Conservation (phyloP, 2,329 filamentous ascomycete species). For the Phaeosphaeriaceae sp. region DNA sequence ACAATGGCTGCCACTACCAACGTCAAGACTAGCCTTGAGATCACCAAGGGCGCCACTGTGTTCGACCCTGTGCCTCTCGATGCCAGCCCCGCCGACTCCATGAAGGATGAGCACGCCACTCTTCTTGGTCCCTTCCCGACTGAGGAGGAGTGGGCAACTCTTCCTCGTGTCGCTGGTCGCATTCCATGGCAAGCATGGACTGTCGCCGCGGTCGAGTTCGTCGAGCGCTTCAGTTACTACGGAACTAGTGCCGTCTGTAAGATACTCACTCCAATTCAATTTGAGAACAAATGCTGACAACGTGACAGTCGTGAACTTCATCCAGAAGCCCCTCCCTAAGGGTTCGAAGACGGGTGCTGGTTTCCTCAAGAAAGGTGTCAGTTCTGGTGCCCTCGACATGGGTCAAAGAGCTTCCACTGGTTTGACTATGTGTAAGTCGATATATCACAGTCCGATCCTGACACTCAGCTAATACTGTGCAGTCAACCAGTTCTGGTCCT, state of each 20-base stretch:
- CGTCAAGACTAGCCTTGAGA: constrained; percentile 40
- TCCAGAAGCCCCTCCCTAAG: constrained; percentile 41
- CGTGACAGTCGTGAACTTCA: constrained; percentile 42
- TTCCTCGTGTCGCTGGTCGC: constrained; percentile 43
- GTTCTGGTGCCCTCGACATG: constrained; percentile 59
- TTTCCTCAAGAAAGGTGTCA: constrained; percentile 37
- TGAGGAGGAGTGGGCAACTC: constrained; percentile 45
- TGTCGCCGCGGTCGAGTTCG: constrained; percentile 45
- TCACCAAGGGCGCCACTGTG: constrained; percentile 38
- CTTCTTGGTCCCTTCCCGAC: constrained; percentile 40
- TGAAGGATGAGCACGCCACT: constrained; percentile 25
- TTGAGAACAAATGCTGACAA: background rate
- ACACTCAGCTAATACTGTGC: background rate
- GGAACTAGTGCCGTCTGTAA: constrained; percentile 46
- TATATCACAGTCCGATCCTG: background rate
- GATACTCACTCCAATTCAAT: background rate
- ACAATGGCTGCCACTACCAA: constrained; percentile 31
- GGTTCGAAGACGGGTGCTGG: constrained; percentile 45
- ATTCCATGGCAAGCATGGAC: constrained; percentile 48
- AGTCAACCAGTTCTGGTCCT: constrained; percentile 63
- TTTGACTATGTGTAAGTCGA: constrained; percentile 51
- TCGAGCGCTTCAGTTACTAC: constrained; percentile 48
- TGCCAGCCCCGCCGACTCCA: constrained; percentile 25
- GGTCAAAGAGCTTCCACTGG: constrained; percentile 63
- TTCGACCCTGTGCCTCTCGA: constrained; percentile 36